Conservation (phyloP, 1,284 basidiomycete species). For the Naganishia sp. region DNA sequence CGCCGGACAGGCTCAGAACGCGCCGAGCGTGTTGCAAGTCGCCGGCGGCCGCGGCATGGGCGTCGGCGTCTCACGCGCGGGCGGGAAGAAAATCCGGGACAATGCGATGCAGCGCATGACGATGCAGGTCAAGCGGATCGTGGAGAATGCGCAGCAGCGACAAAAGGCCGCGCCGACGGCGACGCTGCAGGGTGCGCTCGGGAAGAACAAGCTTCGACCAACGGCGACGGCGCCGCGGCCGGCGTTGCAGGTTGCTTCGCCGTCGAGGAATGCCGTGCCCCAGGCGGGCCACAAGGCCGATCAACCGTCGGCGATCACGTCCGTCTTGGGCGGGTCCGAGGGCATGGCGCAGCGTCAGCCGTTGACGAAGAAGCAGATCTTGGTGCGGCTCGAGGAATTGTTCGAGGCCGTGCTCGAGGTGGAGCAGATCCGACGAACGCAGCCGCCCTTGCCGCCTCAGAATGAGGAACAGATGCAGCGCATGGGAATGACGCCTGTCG, state of each 20-base stretch:
- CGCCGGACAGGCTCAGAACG: slow-evolving; percentile 42
- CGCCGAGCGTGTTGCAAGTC: slow-evolving; percentile 78
- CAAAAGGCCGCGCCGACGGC: slow-evolving; percentile 73
- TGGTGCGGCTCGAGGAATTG: slow-evolving; percentile 78
- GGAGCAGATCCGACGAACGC: slow-evolving; percentile 81
- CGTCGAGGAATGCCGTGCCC: slow-evolving; percentile 49
- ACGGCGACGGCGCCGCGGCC: slow-evolving; percentile 89
- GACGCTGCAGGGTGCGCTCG: slow-evolving; percentile 87
- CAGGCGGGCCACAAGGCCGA: slow-evolving; percentile 52
- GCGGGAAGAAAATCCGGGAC: slow-evolving; percentile 64
- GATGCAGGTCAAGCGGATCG: slow-evolving; percentile 93
- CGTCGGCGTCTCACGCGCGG: slow-evolving; percentile 67
- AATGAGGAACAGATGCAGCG: slow-evolving; percentile 58
- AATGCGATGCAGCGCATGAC: slow-evolving; percentile 98
- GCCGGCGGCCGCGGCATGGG: slow-evolving; percentile 73
- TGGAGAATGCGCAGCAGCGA: slow-evolving; percentile 83
- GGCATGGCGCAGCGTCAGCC: slow-evolving; percentile 63
- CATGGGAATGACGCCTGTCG: slow-evolving; percentile 59
- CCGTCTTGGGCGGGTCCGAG: slow-evolving; percentile 18
- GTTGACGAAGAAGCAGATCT: slow-evolving; percentile 73
- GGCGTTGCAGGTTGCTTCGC: slow-evolving; percentile 75
- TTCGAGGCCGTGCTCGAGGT: slow-evolving; percentile 83
- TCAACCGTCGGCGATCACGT: slow-evolving; percentile 42
- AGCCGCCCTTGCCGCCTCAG: slow-evolving; percentile 62
- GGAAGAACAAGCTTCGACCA: slow-evolving; percentile 85